These are phyloP conservation scores for Geotrichum aggregatum DNA, from an alignment of 1,139 yeast species.

Conservation along the genomic window DNA sequence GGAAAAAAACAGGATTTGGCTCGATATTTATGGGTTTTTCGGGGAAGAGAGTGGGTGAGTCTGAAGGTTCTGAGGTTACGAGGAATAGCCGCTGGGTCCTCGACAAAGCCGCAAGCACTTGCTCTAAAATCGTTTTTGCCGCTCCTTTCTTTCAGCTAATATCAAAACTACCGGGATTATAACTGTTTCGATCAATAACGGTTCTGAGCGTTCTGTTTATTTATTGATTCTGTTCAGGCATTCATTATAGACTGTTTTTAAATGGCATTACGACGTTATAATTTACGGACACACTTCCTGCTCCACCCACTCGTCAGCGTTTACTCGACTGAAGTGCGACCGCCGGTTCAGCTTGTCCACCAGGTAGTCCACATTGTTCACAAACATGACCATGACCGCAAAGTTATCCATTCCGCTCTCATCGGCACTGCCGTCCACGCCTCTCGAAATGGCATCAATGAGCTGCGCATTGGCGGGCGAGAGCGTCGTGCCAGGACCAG, in stretches of 20 bases:
- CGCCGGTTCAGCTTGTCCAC: slow-evolving; percentile 41
- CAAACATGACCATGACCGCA: slow-evolving; percentile 63
- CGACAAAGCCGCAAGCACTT: not conserved
- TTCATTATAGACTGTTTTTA: no score
- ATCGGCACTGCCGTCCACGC: slow-evolving; percentile 80
- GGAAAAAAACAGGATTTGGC: not conserved
- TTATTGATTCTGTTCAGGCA: no score
- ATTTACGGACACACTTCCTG: slow-evolving; percentile 67
- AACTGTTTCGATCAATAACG: no score
- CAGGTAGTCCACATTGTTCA: slow-evolving; percentile 65
- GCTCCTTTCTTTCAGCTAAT: no score
- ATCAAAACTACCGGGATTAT: no score
- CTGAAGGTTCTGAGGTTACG: not conserved
- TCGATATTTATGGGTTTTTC: not conserved
- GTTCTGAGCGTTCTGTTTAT: no score
- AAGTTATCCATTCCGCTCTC: slow-evolving; percentile 66
- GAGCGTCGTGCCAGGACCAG: slow-evolving; percentile 60
- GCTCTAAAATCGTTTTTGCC: not conserved
- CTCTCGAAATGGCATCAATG: slow-evolving; percentile 69
- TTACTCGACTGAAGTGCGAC: slow-evolving; percentile 43
- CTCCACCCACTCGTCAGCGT: slow-evolving; percentile 66
- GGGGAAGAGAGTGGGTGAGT: no score
- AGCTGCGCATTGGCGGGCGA: slow-evolving; percentile 52
- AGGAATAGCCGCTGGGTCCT: not conserved
- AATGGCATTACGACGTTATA: no score